Percentiles rank a stretch among this genome's conserved stretches.
Evolutionary conservation across 345 rosid species (phyloP).

Genomic region (Corymbia maculata): DNA sequence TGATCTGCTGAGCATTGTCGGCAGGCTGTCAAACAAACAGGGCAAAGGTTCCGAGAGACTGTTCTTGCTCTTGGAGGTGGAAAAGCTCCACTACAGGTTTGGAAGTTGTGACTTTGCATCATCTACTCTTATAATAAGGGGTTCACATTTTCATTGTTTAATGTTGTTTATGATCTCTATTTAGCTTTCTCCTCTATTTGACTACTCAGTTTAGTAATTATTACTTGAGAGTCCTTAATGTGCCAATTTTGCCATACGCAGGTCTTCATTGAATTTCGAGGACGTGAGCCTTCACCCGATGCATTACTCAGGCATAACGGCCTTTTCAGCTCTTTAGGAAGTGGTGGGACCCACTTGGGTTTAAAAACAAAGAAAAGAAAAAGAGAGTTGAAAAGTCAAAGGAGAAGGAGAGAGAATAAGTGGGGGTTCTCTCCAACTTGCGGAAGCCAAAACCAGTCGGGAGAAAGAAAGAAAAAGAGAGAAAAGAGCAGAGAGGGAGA

Average conservation of each 20-base stretch:
- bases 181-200: background rate
- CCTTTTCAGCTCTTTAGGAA: background rate
- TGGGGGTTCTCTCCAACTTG: too few species aligned
- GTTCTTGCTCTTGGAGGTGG: conserved; percentile 94
- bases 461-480: too few species aligned
- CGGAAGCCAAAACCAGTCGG: too few species aligned
- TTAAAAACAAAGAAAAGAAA: too few species aligned
- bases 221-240: background rate
- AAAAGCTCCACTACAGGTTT: conserved; percentile 60
- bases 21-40: conserved; percentile 78
- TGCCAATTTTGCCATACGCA: background rate
- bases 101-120: background rate
- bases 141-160: background rate
- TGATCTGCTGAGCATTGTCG: background rate
- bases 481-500: too few species aligned
- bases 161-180: background rate
- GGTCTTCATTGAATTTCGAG: conserved; percentile 85
- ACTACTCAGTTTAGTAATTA: background rate
- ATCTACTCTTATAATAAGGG: background rate
- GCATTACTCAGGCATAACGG: conserved; percentile 81
- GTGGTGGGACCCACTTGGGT: too few species aligned
- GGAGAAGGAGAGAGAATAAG: too few species aligned
- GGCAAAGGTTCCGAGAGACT: conserved; percentile 65
- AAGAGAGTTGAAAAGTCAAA: too few species aligned
- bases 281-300: conserved; percentile 85